Evolutionary conservation across 139 green algal species (phyloP).

Genomic region (Closterium sp.): DNA sequence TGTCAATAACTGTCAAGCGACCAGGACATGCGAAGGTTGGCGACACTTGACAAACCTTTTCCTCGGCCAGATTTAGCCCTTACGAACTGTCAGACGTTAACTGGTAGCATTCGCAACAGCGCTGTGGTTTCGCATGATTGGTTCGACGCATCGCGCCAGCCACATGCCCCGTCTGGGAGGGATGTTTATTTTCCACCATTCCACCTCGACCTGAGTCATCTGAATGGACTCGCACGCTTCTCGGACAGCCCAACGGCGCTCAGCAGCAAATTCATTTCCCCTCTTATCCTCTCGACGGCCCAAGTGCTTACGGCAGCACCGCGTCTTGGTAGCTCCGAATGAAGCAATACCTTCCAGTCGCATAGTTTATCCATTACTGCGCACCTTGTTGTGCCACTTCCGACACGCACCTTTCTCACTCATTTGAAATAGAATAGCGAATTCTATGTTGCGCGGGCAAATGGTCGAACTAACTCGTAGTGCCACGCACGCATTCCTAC

Average conservation of each 20-base stretch:
- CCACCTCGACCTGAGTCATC: not conserved
- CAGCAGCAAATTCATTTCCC: not conserved
- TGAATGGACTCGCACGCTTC: not conserved
- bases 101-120: not conserved
- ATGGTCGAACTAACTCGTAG: no score
- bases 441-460: no score
- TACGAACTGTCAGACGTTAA: not conserved
- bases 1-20: not conserved
- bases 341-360: not conserved
- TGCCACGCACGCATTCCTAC: not conserved
- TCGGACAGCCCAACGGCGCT: not conserved
- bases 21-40: not conserved
- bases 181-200: not conserved
- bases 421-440: no score
- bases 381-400: no score
- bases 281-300: not conserved
- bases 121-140: not conserved
- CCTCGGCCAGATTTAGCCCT: not conserved
- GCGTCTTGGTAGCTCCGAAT: not conserved
- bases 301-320: not conserved
- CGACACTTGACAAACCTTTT: not conserved
- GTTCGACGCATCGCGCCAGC: not conserved
- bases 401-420: not conserved
- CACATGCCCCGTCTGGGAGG: not conserved
- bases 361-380: not conserved